Evolutionary conservation across 2,329 filamentous ascomycete species (phyloP).

Genomic region (Epicoccum sorghinum): DNA sequence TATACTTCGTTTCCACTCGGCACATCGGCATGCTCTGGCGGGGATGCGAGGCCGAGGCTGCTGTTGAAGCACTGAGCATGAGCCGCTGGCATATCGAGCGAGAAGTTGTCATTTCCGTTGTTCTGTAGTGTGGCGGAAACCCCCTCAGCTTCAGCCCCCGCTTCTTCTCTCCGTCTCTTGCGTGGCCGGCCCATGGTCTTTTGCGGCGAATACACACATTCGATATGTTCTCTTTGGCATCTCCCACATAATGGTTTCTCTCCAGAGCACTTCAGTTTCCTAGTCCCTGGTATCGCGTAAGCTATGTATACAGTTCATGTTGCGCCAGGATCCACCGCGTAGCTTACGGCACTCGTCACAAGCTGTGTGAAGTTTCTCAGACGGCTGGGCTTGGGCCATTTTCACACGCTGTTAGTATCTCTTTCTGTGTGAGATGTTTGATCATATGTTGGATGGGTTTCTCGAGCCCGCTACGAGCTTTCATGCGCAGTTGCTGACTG

Average conservation of each 20-base stretch:
- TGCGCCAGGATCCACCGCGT: background rate
- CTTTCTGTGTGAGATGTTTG: no score
- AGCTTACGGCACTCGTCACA: slow-evolving; percentile 47
- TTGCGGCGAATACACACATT: slow-evolving; percentile 55
- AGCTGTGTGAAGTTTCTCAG: slow-evolving; percentile 41
- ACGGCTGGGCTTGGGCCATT: slow-evolving; percentile 25
- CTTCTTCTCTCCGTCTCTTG: slow-evolving; percentile 50
- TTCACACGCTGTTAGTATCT: background rate
- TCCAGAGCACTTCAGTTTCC: slow-evolving; percentile 58
- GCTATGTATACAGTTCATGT: background rate
- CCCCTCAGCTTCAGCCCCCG: slow-evolving; percentile 5
- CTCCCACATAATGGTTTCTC: slow-evolving; percentile 51
- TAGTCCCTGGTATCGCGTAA: slow-evolving; percentile 42
- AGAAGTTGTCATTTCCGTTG: background rate
- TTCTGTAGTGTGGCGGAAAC: background rate
- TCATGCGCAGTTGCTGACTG: no score
- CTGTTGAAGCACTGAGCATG: slow-evolving; percentile 2
- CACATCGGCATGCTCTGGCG: slow-evolving; percentile 16
- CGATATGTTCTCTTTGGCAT: slow-evolving; percentile 50
- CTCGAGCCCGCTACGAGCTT: no score
- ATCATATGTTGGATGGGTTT: no score
- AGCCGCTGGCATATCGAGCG: slow-evolving; percentile 1
- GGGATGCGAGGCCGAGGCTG: slow-evolving; percentile 22
- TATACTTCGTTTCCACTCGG: slow-evolving; percentile 7
- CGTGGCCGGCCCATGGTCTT: slow-evolving; percentile 60